These are phyloP conservation scores for Huiozyma naganishii DNA, from an alignment of 805 yeast species.

Conservation along the genomic window DNA sequence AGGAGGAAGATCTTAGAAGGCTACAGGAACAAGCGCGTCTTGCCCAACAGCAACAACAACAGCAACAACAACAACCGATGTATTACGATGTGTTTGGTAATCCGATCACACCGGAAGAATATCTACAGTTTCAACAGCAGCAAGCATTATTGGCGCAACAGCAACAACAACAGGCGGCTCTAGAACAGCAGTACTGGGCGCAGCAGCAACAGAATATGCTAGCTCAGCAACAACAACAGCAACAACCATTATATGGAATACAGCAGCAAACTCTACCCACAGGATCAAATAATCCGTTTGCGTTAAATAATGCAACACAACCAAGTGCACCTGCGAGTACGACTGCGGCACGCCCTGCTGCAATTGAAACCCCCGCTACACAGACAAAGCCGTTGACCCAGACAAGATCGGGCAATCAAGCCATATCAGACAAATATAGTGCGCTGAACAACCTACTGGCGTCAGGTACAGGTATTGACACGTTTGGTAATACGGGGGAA, in stretches of 20 bases:
- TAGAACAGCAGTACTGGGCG: conserved; percentile 18
- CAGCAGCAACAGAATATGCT: conserved; percentile 11
- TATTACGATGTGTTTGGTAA: conserved; percentile 29
- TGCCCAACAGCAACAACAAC: conserved; percentile 19
- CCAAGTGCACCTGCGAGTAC: background rate
- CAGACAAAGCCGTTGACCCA: conserved; percentile 32
- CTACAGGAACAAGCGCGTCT: conserved; percentile 20
- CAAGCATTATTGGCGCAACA: conserved; percentile 23
- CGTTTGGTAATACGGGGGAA: conserved; percentile 43
- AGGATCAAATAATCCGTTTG: conserved; percentile 74
- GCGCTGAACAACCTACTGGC: conserved; percentile 72
- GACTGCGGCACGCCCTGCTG: conserved; percentile 2
- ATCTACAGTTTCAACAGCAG: conserved; percentile 26
- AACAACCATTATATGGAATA: conserved; percentile 28
- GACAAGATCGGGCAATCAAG: conserved; percentile 45
- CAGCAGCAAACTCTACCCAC: conserved; percentile 30
- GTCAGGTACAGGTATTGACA: conserved; percentile 85
- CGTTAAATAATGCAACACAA: conserved; percentile 27
- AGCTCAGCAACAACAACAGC: conserved; percentile 30
- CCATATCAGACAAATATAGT: conserved; percentile 47
- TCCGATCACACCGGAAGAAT: conserved; percentile 29
- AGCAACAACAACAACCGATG: conserved; percentile 22
- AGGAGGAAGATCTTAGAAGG: conserved; percentile 23
- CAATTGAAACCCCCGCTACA: conserved; percentile 2
- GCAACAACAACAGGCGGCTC: conserved; percentile 16